Evolutionary conservation across 1,139 yeast genomes (phyloP).

Genomic region (Candida sanyaensis): DNA sequence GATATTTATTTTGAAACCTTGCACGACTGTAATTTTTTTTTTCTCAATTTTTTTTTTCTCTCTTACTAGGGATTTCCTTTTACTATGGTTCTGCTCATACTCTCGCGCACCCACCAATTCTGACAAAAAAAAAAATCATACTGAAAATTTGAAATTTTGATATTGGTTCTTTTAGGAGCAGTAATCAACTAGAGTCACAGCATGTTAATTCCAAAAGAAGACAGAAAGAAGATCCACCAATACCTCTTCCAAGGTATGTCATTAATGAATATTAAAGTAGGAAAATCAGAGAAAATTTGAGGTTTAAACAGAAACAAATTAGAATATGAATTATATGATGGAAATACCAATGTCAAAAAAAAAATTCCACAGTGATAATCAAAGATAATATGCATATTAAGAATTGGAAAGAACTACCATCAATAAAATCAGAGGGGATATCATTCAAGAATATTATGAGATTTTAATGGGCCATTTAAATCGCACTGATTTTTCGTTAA

Average conservation of each 20-base stretch:
- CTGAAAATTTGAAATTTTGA: slow-evolving; percentile 4
- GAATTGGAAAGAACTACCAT: too few relatives aligned
- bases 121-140: slow-evolving; percentile 4
- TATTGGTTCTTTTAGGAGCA: slow-evolving; percentile 5
- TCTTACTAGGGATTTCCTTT: background rate
- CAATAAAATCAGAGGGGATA: too few relatives aligned
- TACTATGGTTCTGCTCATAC: background rate
- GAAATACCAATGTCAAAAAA: background rate
- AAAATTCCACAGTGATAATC: too few relatives aligned
- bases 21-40: slow-evolving; percentile 1
- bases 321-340: background rate
- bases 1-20: background rate
- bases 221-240: slow-evolving; percentile 99
- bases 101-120: slow-evolving; percentile 4
- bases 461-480: background rate
- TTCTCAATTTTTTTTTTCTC: background rate
- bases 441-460: too few relatives aligned
- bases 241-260: slow-evolving; percentile 97
- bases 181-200: slow-evolving; percentile 8
- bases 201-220: slow-evolving; percentile 99
- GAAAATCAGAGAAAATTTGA: background rate
- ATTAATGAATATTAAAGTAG: background rate
- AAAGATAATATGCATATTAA: background rate
- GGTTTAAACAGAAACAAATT: background rate
- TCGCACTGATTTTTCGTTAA: background rate